A percentile compares a stretch with the other conserved stretches of the same genome.
phyloP scores from a whole-genome alignment of 2,329 filamentous ascomycete genomes.

The Myriosclerotinia duriaeana region DNA sequence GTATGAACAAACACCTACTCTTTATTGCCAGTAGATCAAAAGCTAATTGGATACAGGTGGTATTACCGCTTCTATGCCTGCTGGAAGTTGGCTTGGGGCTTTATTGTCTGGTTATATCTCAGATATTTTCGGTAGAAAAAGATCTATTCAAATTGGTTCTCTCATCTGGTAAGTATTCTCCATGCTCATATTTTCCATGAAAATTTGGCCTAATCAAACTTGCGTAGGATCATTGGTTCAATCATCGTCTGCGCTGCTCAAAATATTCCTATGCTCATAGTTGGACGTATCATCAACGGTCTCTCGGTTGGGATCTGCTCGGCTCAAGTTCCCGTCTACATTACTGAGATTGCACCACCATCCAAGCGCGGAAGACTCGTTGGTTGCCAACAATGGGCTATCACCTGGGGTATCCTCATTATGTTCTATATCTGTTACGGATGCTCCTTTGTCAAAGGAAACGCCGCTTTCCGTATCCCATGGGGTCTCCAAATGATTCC shows the following conservation, averaged over 20 bases:
- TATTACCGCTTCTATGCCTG: conserved; percentile 70
- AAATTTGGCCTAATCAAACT: not conserved
- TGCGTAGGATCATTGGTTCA: conserved; percentile 58
- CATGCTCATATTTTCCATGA: not conserved
- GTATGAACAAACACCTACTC: conserved; percentile 39
- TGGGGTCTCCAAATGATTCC: conserved; percentile 66
- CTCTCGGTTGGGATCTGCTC: conserved; percentile 62
- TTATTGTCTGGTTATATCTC: conserved; percentile 58
- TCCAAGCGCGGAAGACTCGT: conserved; percentile 63
- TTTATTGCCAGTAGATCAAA: conserved; percentile 46
- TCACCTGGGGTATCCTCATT: conserved; percentile 66
- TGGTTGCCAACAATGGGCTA: conserved; percentile 62
- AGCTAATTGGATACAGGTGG: conserved; percentile 54
- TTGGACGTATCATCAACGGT: conserved; percentile 61
- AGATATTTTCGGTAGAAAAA: conserved; percentile 54
- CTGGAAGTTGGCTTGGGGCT: conserved; percentile 66
- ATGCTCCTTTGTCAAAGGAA: conserved; percentile 26
- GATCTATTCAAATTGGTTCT: conserved; percentile 49
- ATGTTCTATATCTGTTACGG: conserved; percentile 70
- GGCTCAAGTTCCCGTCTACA: conserved; percentile 67
- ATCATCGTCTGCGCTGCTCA: conserved; percentile 59
- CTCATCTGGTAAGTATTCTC: conserved; percentile 44
- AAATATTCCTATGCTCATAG: conserved; percentile 53
- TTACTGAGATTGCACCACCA: conserved; percentile 63
- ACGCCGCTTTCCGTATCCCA: conserved; percentile 59